phyloP scores from a whole-genome alignment of 1,139 yeast species.

The Ashbya aceris region DNA sequence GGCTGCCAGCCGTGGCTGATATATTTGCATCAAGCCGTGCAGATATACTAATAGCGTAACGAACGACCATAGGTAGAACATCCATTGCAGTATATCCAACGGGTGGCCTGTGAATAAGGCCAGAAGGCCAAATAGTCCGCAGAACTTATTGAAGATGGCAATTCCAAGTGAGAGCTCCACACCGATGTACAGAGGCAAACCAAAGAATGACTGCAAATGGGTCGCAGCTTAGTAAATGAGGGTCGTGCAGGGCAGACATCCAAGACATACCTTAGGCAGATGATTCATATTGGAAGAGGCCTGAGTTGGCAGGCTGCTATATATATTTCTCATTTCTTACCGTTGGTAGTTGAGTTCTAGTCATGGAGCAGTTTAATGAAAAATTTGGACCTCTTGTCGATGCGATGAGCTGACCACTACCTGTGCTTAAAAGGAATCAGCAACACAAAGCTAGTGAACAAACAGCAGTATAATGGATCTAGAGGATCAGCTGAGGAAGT shows the following conservation, averaged over 20 bases:
- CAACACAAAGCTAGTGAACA: no score
- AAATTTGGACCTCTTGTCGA: no score
- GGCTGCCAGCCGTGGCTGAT: slow-evolving; percentile 39
- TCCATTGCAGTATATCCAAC: slow-evolving; percentile 73
- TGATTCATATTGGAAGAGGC: slow-evolving; percentile 6
- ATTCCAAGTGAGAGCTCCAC: slow-evolving; percentile 76
- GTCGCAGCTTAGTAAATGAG: neutral
- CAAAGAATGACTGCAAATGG: slow-evolving; percentile 20
- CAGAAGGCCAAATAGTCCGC: slow-evolving; percentile 79
- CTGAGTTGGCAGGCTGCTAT: no score
- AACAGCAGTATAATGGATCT: slow-evolving; percentile 12
- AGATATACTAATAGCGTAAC: slow-evolving; percentile 57
- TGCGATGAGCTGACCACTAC: no score
- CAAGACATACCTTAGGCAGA: slow-evolving; percentile 10
- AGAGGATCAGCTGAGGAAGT: slow-evolving; percentile 16
- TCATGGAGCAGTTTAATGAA: no score
- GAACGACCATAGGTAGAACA: slow-evolving; percentile 61
- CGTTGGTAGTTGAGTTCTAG: no score
- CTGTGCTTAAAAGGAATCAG: no score
- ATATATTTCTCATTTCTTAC: no score
- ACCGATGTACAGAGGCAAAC: slow-evolving; percentile 68
- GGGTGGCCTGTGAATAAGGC: slow-evolving; percentile 89
- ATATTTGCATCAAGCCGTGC: slow-evolving; percentile 45
- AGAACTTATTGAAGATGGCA: slow-evolving; percentile 77
- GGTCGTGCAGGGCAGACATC: neutral